Evolutionary conservation across 495 filamentous ascomycete species (phyloP).

Genomic region (Neurospora pannonica): DNA sequence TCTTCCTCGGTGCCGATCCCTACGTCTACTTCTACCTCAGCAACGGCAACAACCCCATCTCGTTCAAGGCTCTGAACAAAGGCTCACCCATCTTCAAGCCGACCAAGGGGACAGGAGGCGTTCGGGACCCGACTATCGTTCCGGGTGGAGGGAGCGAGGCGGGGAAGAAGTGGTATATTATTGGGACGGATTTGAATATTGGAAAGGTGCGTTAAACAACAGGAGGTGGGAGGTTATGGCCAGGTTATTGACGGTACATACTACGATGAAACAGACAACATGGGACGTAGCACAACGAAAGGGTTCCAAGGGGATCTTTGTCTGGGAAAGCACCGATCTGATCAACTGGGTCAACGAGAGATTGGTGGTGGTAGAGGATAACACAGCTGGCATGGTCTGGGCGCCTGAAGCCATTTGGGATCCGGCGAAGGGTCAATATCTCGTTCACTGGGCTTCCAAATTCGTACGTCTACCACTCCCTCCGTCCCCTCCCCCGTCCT

Average conservation of each 20-base stretch:
- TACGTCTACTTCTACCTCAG: slow-evolving; percentile 46
- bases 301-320: slow-evolving; percentile 40
- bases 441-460: slow-evolving; percentile 46
- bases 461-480: slow-evolving; percentile 33
- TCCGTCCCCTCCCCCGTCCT: too few species aligned
- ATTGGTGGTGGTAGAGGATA: slow-evolving; percentile 38
- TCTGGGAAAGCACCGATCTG: slow-evolving; percentile 45
- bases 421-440: slow-evolving; percentile 36
- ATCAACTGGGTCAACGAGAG: slow-evolving; percentile 39
- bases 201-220: slow-evolving; percentile 25
- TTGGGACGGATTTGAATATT: slow-evolving; percentile 45
- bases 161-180: slow-evolving; percentile 45
- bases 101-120: slow-evolving; percentile 40
- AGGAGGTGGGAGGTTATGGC: not conserved
- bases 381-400: slow-evolving; percentile 47
- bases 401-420: slow-evolving; percentile 47
- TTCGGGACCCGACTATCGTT: slow-evolving; percentile 39
- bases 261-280: slow-evolving; percentile 22
- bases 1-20: slow-evolving; percentile 45
- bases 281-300: slow-evolving; percentile 44
- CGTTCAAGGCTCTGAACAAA: slow-evolving; percentile 37
- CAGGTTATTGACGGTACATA: not conserved
- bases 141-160: slow-evolving; percentile 39
- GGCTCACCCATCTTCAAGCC: slow-evolving; percentile 39
- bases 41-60: slow-evolving; percentile 38